phyloP scores from a whole-genome alignment of 176 grass and related monocot species.

The Cenchrus purpureus region DNA sequence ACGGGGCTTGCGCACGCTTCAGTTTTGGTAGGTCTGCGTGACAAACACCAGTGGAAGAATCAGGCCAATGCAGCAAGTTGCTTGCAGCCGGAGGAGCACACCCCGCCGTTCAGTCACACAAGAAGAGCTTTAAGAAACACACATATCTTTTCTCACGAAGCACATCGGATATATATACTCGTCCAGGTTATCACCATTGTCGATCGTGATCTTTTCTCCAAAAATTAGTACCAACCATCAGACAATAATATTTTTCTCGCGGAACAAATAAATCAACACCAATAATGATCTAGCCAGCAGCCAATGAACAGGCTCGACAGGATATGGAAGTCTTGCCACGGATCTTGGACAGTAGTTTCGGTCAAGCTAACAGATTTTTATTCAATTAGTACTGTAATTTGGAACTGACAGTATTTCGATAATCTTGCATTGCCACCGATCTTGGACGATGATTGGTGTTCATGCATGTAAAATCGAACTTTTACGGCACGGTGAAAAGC shows the following conservation, averaged over 20 bases:
- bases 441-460: neutral
- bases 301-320: no score
- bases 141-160: neutral
- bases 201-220: no score
- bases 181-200: no score
- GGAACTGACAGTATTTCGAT: neutral
- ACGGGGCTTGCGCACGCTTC: slow-evolving; percentile 25
- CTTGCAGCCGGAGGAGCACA: neutral
- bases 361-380: neutral
- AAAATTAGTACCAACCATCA: no score
- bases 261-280: no score
- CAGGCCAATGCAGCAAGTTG: neutral
- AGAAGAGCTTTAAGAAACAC: neutral
- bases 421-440: neutral
- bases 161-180: no score
- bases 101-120: neutral
- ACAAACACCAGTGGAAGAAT: neutral
- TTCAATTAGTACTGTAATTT: neutral
- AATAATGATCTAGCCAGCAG: no score
- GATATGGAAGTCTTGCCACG: no score
- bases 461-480: neutral
- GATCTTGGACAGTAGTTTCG: neutral
- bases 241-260: no score
- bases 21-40: neutral
- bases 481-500: neutral